A percentile compares a stretch with the other conserved stretches of the same genome.
Conservation (phyloP, 2,329 filamentous ascomycete species). For the Colletotrichum sp. region DNA sequence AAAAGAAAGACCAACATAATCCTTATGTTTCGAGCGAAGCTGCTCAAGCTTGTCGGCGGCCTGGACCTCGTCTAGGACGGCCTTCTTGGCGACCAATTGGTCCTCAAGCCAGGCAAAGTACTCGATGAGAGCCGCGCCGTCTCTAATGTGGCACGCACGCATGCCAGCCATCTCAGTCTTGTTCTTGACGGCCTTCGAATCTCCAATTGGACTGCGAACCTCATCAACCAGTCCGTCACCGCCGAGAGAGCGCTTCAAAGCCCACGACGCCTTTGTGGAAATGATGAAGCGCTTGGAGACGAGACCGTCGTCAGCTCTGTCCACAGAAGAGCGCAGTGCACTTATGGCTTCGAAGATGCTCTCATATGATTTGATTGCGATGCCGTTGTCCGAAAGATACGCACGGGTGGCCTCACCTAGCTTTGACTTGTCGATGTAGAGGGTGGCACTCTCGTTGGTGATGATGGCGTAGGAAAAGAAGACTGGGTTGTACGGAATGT, state of each 20-base stretch:
- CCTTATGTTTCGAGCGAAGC: slow-evolving; percentile 69
- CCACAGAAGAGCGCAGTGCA: slow-evolving; percentile 49
- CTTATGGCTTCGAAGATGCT: slow-evolving; percentile 81
- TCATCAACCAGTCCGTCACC: slow-evolving; percentile 88
- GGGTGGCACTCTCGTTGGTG: slow-evolving; percentile 75
- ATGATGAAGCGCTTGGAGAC: slow-evolving; percentile 74
- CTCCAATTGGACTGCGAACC: slow-evolving; percentile 82
- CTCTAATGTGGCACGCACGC: slow-evolving; percentile 90
- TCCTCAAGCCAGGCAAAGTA: slow-evolving; percentile 98
- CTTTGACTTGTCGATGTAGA: slow-evolving; percentile 87
- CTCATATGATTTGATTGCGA: slow-evolving; percentile 82
- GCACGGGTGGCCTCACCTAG: slow-evolving; percentile 70
- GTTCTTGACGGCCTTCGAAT: slow-evolving; percentile 96
- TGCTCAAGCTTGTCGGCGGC: slow-evolving; percentile 91
- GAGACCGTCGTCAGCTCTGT: slow-evolving; percentile 23
- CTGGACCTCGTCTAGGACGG: slow-evolving; percentile 82
- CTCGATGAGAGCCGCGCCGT: slow-evolving; percentile 87
- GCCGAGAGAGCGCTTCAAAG: slow-evolving; percentile 83
- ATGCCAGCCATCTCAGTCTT: slow-evolving; percentile 88
- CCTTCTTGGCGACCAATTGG: slow-evolving; percentile 77
- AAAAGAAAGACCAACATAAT: slow-evolving; percentile 91
- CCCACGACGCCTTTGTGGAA: slow-evolving; percentile 92
- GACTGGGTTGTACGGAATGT: slow-evolving; percentile 97
- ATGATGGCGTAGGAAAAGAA: slow-evolving; percentile 97
- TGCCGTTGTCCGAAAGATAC: slow-evolving; percentile 72